A percentile compares a stretch with the other conserved stretches of the same genome.
Conservation (phyloP, 2,329 filamentous ascomycete species). For the Penicillium sclerotiorum region DNA sequence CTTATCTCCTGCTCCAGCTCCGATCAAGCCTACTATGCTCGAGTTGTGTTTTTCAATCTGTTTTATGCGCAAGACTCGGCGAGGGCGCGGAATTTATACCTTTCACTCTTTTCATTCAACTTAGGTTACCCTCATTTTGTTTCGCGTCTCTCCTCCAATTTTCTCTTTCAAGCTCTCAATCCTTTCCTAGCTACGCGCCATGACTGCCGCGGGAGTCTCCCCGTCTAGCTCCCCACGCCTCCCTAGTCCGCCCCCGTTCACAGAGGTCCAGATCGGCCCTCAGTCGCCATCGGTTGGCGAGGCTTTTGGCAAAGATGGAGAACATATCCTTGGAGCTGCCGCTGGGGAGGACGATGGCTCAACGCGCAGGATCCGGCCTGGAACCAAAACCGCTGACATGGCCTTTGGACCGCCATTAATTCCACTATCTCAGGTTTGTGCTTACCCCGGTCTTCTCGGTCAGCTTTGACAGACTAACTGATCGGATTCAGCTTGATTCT, state of each 20-base stretch:
- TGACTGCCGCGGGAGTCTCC: slow-evolving; percentile 50
- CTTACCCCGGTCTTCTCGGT: too few relatives aligned
- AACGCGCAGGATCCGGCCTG: slow-evolving; percentile 83
- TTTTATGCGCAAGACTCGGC: slow-evolving; percentile 15
- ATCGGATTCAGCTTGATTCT: slow-evolving; percentile 76
- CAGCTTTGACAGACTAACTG: slow-evolving; percentile 5
- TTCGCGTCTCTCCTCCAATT: slow-evolving; percentile 13
- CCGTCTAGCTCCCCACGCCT: slow-evolving; percentile 83
- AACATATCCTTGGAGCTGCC: slow-evolving; percentile 56
- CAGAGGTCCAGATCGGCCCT: slow-evolving; percentile 87
- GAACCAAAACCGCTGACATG: slow-evolving; percentile 92
- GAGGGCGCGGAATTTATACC: slow-evolving; percentile 16
- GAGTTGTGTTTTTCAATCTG: slow-evolving; percentile 6
- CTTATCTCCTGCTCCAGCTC: slow-evolving; percentile 22
- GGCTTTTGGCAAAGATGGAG: slow-evolving; percentile 61
- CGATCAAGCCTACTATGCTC: slow-evolving; percentile 16
- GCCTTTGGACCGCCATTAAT: slow-evolving; percentile 86
- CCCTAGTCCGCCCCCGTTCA: slow-evolving; percentile 89
- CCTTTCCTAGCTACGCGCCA: slow-evolving; percentile 24
- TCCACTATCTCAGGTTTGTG: slow-evolving; percentile 74
- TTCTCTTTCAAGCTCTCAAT: not conserved
- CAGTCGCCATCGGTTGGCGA: slow-evolving; percentile 71
- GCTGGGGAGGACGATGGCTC: slow-evolving; percentile 70
- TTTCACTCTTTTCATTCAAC: slow-evolving; percentile 21
- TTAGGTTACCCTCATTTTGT: slow-evolving; percentile 17